Evolutionary conservation across 192 early-diverging fungal species (phyloP), one percentile per base, ranked within the genome.

Genomic region (Glomus cerebriforme): DNA sequence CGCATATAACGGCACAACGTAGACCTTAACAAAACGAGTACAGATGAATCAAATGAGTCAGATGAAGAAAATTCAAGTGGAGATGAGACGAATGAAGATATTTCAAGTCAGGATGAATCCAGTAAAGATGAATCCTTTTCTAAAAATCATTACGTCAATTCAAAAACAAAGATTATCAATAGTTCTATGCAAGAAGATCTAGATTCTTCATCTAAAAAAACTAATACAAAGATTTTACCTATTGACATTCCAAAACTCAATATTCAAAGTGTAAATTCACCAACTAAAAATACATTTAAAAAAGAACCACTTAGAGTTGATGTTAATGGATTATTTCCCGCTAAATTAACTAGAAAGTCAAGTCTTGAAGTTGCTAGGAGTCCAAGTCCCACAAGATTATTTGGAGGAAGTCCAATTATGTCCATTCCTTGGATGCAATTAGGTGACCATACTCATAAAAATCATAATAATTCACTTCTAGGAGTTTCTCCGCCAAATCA

Each of bases 401-500:
- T 78, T 78, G 76, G 76, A 12, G 0, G 64, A 29, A 78, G 76
- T 66, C 76, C 76, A 49, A 78, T 78, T 32, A 78, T n/a, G 5
- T 31, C 29, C 31, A 43, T 78, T 32, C 32, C 64, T 17, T 78
- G 76, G 76, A 78, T 78, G 34, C 59, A 64, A 27, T 58, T 47
- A 5, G 34, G 29, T n/a, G 66, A 35, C n/a, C n/a, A n/a, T 34
- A 0, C 32, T 39, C 22, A 39, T 35, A 68, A 68, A 68, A 24
- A 35, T 43, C 31, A 43, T 3, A 39, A 68, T 68, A n/a, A 15
- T 43, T 12, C 66, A 24, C 19, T 39, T 68, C 31, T 35, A 24
- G 17, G 12, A 17, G 5, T 65, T 39, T n/a, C 31, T 39, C 35
- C 66, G 31, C 66, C n/a, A 12, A 68, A 37, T 32, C 13, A 32